Base-by-base conservation (phyloP, 2,329 filamentous ascomycete genomes). In the Camillea tinctor region DNA sequence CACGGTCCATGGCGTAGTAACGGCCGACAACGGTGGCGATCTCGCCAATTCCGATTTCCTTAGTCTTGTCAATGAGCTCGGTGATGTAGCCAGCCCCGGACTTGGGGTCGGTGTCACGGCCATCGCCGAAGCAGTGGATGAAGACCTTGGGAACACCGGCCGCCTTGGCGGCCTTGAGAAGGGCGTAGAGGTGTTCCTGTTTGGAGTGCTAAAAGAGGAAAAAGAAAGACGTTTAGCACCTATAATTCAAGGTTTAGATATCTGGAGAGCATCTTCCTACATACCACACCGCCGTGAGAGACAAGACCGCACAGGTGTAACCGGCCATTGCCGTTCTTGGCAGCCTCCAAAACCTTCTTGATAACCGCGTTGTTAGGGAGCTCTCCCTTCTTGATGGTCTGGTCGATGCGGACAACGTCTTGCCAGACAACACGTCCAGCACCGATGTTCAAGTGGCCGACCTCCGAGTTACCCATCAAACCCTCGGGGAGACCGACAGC, bases 1-100 rank as follows among this genome's bases (percentile, higher is more conserved):
- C 95, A 69, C 95, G 93, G 82, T 99, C 95, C 95, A 99, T 99
- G 78, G 93, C 92, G 77, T 91, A 99, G 88, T 98, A 99, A 69
- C 94, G 88, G 62, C 95, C 95, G 62, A 98, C 94, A 53, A 98
- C 86, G 44, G 95, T 97, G 30, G 92, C 94, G 66, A 99, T 86
- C 78, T 97, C 85, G 67, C 94, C 95, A 65, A 89, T 79, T 51
- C 92, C 93, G 67, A 96, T 85, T 76, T 98, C 92, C 79, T 95
- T 88, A 66, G 86, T 86, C 69, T 88, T 90, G 60, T 90, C 87
- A 62, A 97, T 78, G 40, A 99, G 84, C 75, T 93, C 86, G 78
- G 97, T 82, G 87, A 99, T 88, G 79, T 97, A 97, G 54, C 84
- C 90, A 52, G 87, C 88, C 59, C 91, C 90, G 62, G 92, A 97